Base-by-base conservation (phyloP, 176 grass and related monocot genomes). In the Microstegium vimineum region DNA sequence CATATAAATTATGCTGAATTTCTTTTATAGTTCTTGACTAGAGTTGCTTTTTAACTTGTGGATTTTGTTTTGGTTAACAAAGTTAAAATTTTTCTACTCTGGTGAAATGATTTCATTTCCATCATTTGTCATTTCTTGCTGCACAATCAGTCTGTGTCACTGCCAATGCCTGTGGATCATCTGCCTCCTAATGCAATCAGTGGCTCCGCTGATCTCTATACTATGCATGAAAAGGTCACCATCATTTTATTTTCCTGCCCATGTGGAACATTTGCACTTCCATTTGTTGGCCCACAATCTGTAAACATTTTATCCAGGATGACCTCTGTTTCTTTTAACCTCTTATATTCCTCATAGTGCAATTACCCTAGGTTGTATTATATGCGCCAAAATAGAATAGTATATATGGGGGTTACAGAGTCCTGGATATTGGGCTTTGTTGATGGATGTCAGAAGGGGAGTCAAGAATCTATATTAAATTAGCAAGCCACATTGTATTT, bases 21-120 rank as follows among this genome's bases (percentile, higher is more conserved):
- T 81, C 11, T 81, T 81, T 38, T 70, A 5, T 20, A 49, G 10
- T 64, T 45, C 31, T 64, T 40, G 18, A 8, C 30, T 76, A 71
- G 11, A 81, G 38, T 30, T 75, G 56, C 45, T 52, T 68, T 83
- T 77, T n/a, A 42, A 34, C 26, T 22, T 81, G 54, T 76, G 32
- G 35, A 46, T 73, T 23, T 60, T 84, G 46, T 88, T 84, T 47
- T 47, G 35, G 26, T 79, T 67, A 73, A 30, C n/a, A 67, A 73
- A 41, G 17, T 67, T 54, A 47, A 68, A 74, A 54, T 54, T 80
- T 40, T 73, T 64, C 4, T 72, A 65, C 36, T 71, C 75, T 61
- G 26, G 47, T 9, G 28, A 69, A 75, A 30, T 52, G 61, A 26
- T 78, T 71, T 75, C 8, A 47, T 52, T 37, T 81, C 23, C 62